Base-by-base conservation (phyloP, 345 rosid species). In the Citrus unshiu region DNA sequence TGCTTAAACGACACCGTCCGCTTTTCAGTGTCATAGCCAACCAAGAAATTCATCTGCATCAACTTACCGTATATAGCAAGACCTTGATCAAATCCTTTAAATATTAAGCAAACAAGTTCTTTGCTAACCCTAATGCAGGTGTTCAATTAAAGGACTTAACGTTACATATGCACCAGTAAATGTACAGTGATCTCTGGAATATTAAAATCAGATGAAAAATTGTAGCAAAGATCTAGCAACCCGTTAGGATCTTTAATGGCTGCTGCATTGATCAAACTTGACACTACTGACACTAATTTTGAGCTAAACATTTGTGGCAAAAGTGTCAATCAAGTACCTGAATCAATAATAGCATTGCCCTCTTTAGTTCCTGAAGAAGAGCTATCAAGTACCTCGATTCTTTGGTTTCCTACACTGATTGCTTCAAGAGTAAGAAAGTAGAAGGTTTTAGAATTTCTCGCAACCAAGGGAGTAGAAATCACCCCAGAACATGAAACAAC, bases 321-420 rank as follows among this genome's bases (percentile, higher is more conserved):
- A 2, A 88, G 8, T 1, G 92, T 88, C 46, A 84, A 57, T 4
- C 93, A 85, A 6, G 89, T 89, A 14, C 98, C 91, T 0, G 91
- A 92, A 73, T 93, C 96, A 27, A 90, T 85, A 43, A 92, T 84
- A 32, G 87, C 86, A 85, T 90, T 89, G 5, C 92, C 94, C 4
- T 70, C 54, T 8, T 35, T 18, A 5, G 19, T 5, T 75, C 73
- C 82, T 5, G 56, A 69, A 9, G 81, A 24, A 39, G 84, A 83
- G 14, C 82, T 83, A 24, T 60, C 43, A 65, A 40, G 49, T 9
- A 85, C 85, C 1, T 76, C 37, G 7, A 89, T 66, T 68, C 63
- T 82, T 9, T 60, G 40, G 35, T 22, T 61, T 12, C 84, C 92
- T 4, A 88, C 89, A 49, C 85, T 84, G 72, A 90, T 79, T 5